phyloP scores from a whole-genome alignment of 306 rosid genomes.

The Vigna angularis region DNA sequence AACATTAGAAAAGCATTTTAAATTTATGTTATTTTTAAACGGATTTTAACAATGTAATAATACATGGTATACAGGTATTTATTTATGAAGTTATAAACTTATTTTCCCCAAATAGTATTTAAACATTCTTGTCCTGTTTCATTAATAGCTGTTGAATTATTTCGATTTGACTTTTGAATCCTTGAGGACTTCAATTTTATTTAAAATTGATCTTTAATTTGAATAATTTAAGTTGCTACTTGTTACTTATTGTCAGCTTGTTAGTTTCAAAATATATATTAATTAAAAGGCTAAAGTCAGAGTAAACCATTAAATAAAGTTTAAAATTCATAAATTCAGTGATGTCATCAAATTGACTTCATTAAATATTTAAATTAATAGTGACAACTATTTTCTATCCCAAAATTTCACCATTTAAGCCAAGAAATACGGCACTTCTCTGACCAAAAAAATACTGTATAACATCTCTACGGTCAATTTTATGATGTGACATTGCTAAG shows the following conservation, averaged over 20 bases:
- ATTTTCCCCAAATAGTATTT: no score
- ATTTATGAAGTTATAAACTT: no score
- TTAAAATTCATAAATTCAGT: not conserved
- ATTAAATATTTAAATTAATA: not conserved
- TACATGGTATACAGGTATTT: no score
- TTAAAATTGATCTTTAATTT: not conserved
- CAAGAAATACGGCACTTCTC: not conserved
- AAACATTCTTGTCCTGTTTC: not conserved
- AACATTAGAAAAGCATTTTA: no score
- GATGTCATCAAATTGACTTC: not conserved
- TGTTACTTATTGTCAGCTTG: not conserved
- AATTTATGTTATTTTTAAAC: no score
- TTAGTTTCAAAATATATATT: not conserved
- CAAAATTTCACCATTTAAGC: not conserved
- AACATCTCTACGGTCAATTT: not conserved
- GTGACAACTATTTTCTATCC: no score
- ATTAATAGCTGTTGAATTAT: not conserved
- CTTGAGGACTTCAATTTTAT: not conserved
- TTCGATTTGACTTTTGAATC: not conserved
- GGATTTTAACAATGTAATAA: no score
- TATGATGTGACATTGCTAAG: not conserved
- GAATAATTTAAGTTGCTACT: not conserved
- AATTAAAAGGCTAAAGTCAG: not conserved
- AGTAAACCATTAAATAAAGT: not conserved
- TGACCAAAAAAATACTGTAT: not conserved